Base-by-base conservation (phyloP, 106 monocot genomes). In the Amphibolis antarctica region DNA sequence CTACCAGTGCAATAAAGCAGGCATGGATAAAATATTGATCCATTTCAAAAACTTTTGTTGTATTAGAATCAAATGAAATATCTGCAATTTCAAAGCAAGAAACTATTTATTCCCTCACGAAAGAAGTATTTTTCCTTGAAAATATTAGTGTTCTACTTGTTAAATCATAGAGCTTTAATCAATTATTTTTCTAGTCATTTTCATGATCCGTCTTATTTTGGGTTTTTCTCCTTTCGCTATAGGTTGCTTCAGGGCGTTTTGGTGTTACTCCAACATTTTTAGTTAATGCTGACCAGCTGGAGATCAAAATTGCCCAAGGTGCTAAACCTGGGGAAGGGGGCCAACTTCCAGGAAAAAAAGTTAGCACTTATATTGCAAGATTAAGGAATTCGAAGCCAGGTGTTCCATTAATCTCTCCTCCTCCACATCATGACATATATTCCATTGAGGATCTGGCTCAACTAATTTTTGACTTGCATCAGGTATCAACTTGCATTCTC, bases 381-480 rank as follows among this genome's bases (percentile, higher is more conserved):
- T 70, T 96, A 56, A 90, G 96, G 45, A 96, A 90, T 56, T 96
- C 96, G 42, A 96, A 96, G 59, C 96, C 96, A 61, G 96, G 96
- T 58, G 96, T 96, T 70, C 96, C 96, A 42, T 86, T 96, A 46
- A 96, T 96, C 67, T 96, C 96, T 49, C 96, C 96, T 64, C 96
- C 96, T 44, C 96, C 96, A n/a, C 96, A 96, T 78, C 96, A 96
- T 78, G 96, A 96, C 56, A 96, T 96, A 67, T 96, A 96, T 75
- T 96, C 96, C 22, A 96, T 96, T 64, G 96, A 96, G 74, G 96
- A 96, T 80, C 96, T 96, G 66, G 96, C 96, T 27, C 96, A 96
- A 71, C 80, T 96, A 62, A 96, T 96, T 69, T 96, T 67, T 82
- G 96, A 96, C 50, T 84, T 96, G 51, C 96, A 96, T 82, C 96